Conservation (phyloP, 495 filamentous ascomycete genomes). For the Aspergillus coremiiformis region DNA sequence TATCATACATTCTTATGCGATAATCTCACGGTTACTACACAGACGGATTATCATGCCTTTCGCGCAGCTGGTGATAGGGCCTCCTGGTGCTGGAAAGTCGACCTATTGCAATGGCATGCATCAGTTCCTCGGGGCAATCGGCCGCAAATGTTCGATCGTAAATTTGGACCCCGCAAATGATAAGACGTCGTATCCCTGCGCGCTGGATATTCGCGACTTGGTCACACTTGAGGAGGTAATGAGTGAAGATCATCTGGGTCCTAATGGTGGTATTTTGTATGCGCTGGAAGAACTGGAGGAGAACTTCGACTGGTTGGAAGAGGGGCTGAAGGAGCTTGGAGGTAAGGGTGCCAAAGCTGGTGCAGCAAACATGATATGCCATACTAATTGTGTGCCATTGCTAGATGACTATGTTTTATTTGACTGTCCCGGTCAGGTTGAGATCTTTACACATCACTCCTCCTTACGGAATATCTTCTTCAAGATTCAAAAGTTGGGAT, state of each 20-base stretch:
- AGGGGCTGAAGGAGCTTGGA: conserved; percentile 64
- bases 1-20: not conserved
- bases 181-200: conserved; percentile 54
- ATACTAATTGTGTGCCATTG: conserved; percentile 4
- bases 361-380: not conserved
- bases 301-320: conserved; percentile 84
- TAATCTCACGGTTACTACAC: not conserved
- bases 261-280: conserved; percentile 87
- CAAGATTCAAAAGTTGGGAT: conserved; percentile 81
- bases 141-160: conserved; percentile 85
- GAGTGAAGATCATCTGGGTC: conserved; percentile 83
- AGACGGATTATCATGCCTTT: conserved; percentile 44
- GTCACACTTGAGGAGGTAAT: conserved; percentile 91
- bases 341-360: conserved; percentile 26
- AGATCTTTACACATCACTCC: conserved; percentile 90
- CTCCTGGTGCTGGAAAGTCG: conserved; percentile 90
- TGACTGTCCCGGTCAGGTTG: conserved; percentile 94
- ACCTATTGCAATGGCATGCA: conserved; percentile 99
- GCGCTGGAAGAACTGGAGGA: conserved; percentile 91
- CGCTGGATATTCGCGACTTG: conserved; percentile 82
- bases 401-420: conserved; percentile 89
- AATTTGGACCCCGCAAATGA: conserved; percentile 99
- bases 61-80: conserved; percentile 79
- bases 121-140: conserved; percentile 92
- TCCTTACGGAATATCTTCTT: conserved; percentile 88